A percentile compares a stretch with the other conserved stretches of the same genome.
These are phyloP conservation scores for Aspergillus glaucus DNA, from an alignment of 2,329 filamentous ascomycete species.

Conservation along the genomic window DNA sequence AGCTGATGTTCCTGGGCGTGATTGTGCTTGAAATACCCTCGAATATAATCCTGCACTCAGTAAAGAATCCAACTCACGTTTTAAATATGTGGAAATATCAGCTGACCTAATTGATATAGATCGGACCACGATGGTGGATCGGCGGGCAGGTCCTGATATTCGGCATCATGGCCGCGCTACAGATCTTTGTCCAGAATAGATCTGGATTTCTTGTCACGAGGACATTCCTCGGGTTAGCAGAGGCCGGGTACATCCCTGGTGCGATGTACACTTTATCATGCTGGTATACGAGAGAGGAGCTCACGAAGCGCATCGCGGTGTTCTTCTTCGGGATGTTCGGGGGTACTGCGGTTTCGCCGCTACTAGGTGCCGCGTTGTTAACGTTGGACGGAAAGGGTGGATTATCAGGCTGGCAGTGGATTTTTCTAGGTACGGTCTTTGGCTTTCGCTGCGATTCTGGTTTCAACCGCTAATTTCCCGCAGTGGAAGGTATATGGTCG, in stretches of 20 bases:
- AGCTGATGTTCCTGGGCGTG: constrained; percentile 49
- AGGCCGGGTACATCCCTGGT: constrained; percentile 49
- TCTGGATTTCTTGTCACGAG: constrained; percentile 43
- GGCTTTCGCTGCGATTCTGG: background rate
- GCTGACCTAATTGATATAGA: background rate
- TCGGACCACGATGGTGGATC: constrained; percentile 46
- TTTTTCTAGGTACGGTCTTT: constrained; percentile 38
- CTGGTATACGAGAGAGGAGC: constrained; percentile 45
- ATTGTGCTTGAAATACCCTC: constrained; percentile 48
- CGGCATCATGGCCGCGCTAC: constrained; percentile 42
- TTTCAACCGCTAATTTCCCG: background rate
- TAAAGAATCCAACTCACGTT: constrained; percentile 15
- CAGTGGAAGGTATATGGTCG: constrained; percentile 44
- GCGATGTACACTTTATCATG: constrained; percentile 48
- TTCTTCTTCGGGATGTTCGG: constrained; percentile 52
- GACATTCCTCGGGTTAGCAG: constrained; percentile 42
- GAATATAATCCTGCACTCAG: constrained; percentile 36
- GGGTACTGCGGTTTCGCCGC: constrained; percentile 44
- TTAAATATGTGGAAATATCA: background rate
- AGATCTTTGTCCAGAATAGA: constrained; percentile 39
- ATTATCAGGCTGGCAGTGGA: constrained; percentile 47
- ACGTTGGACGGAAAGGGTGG: constrained; percentile 38
- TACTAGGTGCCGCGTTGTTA: constrained; percentile 45
- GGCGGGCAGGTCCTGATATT: constrained; percentile 45
- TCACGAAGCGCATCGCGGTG: constrained; percentile 44